Evolutionary conservation across 2,329 filamentous ascomycete species (phyloP), one percentile per base, ranked within the genome.

Genomic region (Fusarium sp.): DNA sequence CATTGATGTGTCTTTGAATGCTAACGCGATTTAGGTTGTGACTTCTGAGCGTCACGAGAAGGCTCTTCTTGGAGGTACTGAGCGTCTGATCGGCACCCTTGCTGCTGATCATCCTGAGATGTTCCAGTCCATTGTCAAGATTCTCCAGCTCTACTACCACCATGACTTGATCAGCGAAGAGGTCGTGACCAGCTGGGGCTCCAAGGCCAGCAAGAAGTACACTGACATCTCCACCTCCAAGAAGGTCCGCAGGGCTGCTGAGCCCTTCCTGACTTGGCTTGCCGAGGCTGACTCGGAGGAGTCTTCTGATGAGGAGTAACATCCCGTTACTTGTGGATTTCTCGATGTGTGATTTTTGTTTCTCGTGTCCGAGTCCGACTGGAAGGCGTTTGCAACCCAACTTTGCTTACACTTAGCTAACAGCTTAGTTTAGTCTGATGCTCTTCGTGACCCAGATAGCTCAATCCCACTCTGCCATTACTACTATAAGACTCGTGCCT

Each of bases 141-240:
- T 99, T 75, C 86, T 99, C 69, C 88, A 97, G 80, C 87, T 92
- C 75, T 92, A 95, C 83, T 99, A 98, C 82, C 89, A 97, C 82
- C 86, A 93, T 76, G 96, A 99, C 73, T 86, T 99, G 57, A 84
- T 97, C 75, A 89, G 87, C 52, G 96, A 99, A 84, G 94, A 97
- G 69, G 88, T 94, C 16, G 89, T 97, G 78, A 92, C 91, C 81
- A 91, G 91, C 74, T 99, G 96, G 95, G 95, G 94, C 71, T 87
- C 88, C 78, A 97, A 96, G 86, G 94, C 95, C 62, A 97, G 93
- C 88, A 97, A 97, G 91, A 97, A 97, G 85, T 98, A 98, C 79
- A 92, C 97, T 74, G 95, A 98, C 79, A 82, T 97, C 65, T 79
- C 90, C 63, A 94, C 90, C 65, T 97, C 93, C 83, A 95, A 94